phyloP scores from a whole-genome alignment of 257 asterid species.

The Ilex aquifolium region DNA sequence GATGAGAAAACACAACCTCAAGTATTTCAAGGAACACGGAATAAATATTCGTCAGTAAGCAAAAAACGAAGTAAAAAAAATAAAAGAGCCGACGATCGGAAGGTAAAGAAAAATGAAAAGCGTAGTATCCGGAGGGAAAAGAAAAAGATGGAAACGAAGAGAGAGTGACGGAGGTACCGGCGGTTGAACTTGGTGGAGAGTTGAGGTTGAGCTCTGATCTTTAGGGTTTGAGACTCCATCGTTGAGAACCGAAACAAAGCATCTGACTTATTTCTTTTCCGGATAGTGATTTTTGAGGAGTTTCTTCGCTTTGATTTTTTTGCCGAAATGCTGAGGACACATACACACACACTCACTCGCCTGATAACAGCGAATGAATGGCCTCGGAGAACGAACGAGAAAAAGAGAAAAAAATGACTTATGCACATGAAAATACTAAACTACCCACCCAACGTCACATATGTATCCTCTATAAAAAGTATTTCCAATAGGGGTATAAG shows the following conservation, averaged over 20 bases:
- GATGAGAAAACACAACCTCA: neutral
- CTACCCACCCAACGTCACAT: slow-evolving; percentile 10
- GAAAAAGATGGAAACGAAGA: too few relatives aligned
- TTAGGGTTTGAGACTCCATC: slow-evolving; percentile 18
- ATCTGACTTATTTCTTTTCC: neutral
- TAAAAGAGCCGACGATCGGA: neutral
- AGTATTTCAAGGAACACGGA: neutral
- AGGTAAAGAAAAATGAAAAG: too few relatives aligned
- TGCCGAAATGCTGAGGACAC: neutral
- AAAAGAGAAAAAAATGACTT: slow-evolving; percentile 9
- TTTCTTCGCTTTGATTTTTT: too few relatives aligned
- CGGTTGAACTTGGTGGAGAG: slow-evolving; percentile 8
- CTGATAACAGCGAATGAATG: slow-evolving; percentile 23
- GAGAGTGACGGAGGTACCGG: slow-evolving; percentile 17
- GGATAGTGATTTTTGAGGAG: too few relatives aligned
- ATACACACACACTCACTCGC: neutral
- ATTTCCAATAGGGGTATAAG: too few relatives aligned
- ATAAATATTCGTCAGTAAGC: neutral
- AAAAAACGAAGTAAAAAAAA: neutral
- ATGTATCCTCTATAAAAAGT: too few relatives aligned
- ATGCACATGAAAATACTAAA: neutral
- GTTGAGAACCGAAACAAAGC: slow-evolving; percentile 2
- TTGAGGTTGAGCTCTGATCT: slow-evolving; percentile 14
- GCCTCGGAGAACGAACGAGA: slow-evolving; percentile 21
- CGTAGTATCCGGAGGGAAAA: too few relatives aligned